Evolutionary conservation across 2,329 filamentous ascomycete species (phyloP).

Genomic region (Graphium sp.): DNA sequence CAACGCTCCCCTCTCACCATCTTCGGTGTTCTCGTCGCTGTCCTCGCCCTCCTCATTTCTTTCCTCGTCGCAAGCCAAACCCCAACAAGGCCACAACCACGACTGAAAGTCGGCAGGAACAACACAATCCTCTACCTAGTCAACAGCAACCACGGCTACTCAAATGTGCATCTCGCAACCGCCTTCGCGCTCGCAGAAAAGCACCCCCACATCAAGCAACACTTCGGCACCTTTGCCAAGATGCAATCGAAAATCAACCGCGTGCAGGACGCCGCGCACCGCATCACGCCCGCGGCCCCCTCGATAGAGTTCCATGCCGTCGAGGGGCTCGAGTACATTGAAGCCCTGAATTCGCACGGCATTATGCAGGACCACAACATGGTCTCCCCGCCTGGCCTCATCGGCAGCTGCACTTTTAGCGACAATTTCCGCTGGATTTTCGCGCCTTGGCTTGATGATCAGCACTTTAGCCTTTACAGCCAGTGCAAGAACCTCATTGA

Average conservation of each 20-base stretch:
- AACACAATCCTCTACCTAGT: slow-evolving; percentile 17
- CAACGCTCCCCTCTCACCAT: no score
- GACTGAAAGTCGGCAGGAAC: no score
- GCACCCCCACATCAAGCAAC: slow-evolving; percentile 14
- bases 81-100: no score
- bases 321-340: slow-evolving; percentile 7
- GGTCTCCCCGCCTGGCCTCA: slow-evolving; percentile 8
- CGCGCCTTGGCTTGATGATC: slow-evolving; percentile 13
- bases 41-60: no score
- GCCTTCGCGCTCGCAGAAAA: slow-evolving; percentile 15
- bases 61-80: no score
- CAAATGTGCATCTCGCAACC: slow-evolving; percentile 19
- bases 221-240: slow-evolving; percentile 16
- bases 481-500: slow-evolving; percentile 11
- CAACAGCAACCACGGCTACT: slow-evolving; percentile 15
- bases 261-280: slow-evolving; percentile 1
- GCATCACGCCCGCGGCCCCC: slow-evolving; percentile 5
- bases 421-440: slow-evolving; percentile 8
- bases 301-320: slow-evolving; percentile 12
- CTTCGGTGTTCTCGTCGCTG: no score
- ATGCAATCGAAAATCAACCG: not conserved
- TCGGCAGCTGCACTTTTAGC: slow-evolving; percentile 5
- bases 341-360: slow-evolving; percentile 4
- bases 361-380: slow-evolving; percentile 6
- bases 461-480: slow-evolving; percentile 13